phyloP scores from a whole-genome alignment of 371 early-diverging fungal species.

The Actinomucor elegans region DNA sequence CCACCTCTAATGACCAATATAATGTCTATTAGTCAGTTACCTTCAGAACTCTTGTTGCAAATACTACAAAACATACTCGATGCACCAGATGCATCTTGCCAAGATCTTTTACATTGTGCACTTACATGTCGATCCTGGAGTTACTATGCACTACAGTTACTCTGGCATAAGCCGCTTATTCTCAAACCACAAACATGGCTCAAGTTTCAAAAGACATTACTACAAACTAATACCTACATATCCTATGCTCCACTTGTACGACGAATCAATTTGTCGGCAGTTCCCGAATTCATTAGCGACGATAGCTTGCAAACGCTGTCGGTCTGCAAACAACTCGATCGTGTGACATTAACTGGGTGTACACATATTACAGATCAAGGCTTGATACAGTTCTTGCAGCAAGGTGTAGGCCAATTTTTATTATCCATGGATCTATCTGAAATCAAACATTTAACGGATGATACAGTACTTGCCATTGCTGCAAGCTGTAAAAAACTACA shows the following conservation, averaged over 20 bases:
- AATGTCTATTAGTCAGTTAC: slow-evolving; percentile 15
- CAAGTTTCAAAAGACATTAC: slow-evolving; percentile 24
- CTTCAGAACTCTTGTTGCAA: slow-evolving; percentile 48
- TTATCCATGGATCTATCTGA: slow-evolving; percentile 49
- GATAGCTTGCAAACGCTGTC: slow-evolving; percentile 35
- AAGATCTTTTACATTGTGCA: slow-evolving; percentile 41
- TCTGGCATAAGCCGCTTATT: slow-evolving; percentile 55
- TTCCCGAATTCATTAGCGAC: slow-evolving; percentile 49
- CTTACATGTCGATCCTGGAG: slow-evolving; percentile 51
- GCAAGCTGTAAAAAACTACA: slow-evolving; percentile 38
- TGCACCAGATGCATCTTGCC: slow-evolving; percentile 26
- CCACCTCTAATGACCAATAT: neutral
- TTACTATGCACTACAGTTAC: slow-evolving; percentile 42
- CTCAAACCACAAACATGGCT: slow-evolving; percentile 26
- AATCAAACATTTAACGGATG: slow-evolving; percentile 35
- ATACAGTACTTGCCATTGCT: slow-evolving; percentile 34
- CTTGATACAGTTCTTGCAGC: slow-evolving; percentile 37
- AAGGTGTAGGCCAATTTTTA: slow-evolving; percentile 24
- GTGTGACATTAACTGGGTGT: slow-evolving; percentile 59
- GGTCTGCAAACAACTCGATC: slow-evolving; percentile 57
- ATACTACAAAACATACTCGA: slow-evolving; percentile 45
- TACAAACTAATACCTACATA: slow-evolving; percentile 22
- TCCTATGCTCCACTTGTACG: slow-evolving; percentile 57
- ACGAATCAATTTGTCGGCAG: slow-evolving; percentile 59
- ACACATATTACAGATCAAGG: slow-evolving; percentile 45